Conservation (phyloP, 177 flowering plant genomes). For the Vitis hybrid region DNA sequence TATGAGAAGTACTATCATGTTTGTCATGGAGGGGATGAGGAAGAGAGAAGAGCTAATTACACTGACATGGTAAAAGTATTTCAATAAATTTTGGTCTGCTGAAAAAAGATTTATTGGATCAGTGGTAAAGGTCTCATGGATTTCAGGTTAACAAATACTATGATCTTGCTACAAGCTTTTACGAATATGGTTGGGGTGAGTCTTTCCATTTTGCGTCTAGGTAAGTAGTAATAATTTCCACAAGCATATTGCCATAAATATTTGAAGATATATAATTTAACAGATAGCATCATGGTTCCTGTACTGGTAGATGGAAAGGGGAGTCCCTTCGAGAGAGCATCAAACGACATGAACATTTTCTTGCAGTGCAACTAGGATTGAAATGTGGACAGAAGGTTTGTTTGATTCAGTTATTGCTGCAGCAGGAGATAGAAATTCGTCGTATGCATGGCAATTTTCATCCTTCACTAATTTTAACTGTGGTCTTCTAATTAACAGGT, state of each 20-base stretch:
- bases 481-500: conserved; percentile 42
- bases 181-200: conserved; percentile 99
- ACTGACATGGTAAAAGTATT: conserved; percentile 74
- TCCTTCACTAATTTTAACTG: conserved; percentile 1
- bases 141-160: conserved; percentile 95
- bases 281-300: neutral
- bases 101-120: too few relatives aligned
- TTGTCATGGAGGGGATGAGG: conserved; percentile 76
- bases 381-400: conserved; percentile 89
- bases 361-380: conserved; percentile 86
- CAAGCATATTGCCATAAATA: too few relatives aligned
- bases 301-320: conserved; percentile 72
- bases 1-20: conserved; percentile 90
- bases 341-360: conserved; percentile 95
- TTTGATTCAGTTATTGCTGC: neutral
- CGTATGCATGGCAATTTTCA: conserved; percentile 3
- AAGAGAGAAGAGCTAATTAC: conserved; percentile 83
- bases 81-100: too few relatives aligned
- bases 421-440: neutral
- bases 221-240: conserved; percentile 24
- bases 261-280: too few relatives aligned
- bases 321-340: conserved; percentile 93
- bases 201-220: conserved; percentile 97
- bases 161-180: conserved; percentile 97
- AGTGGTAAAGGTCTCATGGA: neutral